Conservation (phyloP, 495 filamentous ascomycete genomes). For the Penicillium parvum region DNA sequence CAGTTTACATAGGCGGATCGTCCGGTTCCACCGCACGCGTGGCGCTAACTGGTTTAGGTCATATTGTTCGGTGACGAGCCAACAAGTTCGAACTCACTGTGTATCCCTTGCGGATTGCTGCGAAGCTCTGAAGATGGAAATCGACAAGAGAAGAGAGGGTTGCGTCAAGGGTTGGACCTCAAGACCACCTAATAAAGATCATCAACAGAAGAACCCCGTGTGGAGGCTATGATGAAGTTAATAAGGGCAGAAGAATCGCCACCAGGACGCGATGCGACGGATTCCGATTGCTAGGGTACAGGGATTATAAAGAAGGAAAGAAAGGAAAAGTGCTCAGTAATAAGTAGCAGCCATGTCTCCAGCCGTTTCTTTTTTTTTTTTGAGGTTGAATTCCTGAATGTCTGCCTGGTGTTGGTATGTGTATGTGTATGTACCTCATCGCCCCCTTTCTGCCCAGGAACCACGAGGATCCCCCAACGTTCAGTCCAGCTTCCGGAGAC, state of each 20-base stretch:
- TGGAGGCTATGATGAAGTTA: no score
- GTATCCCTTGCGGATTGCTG: conserved; percentile 18
- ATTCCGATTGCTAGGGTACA: no score
- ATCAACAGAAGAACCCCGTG: no score
- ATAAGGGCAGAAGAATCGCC: no score
- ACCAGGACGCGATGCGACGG: no score
- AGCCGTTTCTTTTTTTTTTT: not conserved
- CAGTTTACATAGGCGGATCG: conserved; percentile 22
- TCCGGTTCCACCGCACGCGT: conserved; percentile 30
- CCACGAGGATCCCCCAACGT: no score
- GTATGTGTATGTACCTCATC: conserved; percentile 6
- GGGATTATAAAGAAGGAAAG: not conserved
- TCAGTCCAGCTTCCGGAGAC: no score
- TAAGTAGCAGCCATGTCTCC: not conserved
- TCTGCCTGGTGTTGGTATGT: conserved; percentile 12
- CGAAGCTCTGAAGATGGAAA: not conserved
- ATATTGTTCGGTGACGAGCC: conserved; percentile 21
- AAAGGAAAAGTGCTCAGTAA: not conserved
- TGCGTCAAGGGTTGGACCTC: not conserved
- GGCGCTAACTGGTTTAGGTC: conserved; percentile 31
- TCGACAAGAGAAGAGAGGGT: not conserved
- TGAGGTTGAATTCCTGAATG: conserved; percentile 7
- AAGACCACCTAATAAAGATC: no score
- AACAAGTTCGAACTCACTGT: conserved; percentile 2
- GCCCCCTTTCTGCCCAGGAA: conserved; percentile 13